Conservation (phyloP, 257 asterid genomes). For the Schizonepeta tenuifolia region DNA sequence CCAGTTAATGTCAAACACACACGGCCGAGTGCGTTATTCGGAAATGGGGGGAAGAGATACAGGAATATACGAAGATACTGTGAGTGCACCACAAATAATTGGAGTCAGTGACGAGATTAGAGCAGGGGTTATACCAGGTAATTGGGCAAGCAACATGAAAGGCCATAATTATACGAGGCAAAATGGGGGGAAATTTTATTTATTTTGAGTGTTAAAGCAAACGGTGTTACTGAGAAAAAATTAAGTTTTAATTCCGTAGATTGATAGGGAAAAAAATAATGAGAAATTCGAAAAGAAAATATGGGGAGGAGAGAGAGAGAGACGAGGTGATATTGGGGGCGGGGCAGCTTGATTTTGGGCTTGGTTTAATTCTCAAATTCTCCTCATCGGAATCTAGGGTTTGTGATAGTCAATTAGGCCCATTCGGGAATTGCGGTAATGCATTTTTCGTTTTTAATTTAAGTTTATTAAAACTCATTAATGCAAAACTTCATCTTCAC, state of each 20-base stretch:
- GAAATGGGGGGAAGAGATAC: slow-evolving; percentile 19
- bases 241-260: slow-evolving; percentile 31
- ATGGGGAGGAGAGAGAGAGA: slow-evolving; percentile 18
- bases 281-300: slow-evolving; percentile 40
- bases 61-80: slow-evolving; percentile 24
- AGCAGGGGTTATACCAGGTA: slow-evolving; percentile 74
- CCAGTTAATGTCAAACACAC: slow-evolving; percentile 15
- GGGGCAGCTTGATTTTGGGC: slow-evolving; percentile 19
- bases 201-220: slow-evolving; percentile 33
- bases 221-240: slow-evolving; percentile 24
- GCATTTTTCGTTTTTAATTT: neutral
- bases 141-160: slow-evolving; percentile 99
- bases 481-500: no score
- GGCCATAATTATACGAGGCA: slow-evolving; percentile 60
- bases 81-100: slow-evolving; percentile 27
- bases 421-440: neutral
- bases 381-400: neutral
- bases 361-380: neutral
- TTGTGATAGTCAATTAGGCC: slow-evolving; percentile 23
- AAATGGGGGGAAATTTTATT: slow-evolving; percentile 29
- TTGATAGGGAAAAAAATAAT: slow-evolving; percentile 35
- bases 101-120: slow-evolving; percentile 34
- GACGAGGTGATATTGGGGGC: neutral
- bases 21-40: slow-evolving; percentile 34
- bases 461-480: no score